These are phyloP conservation scores for Ensete ventricosum DNA, from an alignment of 176 grass and related monocot species.

Conservation along the genomic window DNA sequence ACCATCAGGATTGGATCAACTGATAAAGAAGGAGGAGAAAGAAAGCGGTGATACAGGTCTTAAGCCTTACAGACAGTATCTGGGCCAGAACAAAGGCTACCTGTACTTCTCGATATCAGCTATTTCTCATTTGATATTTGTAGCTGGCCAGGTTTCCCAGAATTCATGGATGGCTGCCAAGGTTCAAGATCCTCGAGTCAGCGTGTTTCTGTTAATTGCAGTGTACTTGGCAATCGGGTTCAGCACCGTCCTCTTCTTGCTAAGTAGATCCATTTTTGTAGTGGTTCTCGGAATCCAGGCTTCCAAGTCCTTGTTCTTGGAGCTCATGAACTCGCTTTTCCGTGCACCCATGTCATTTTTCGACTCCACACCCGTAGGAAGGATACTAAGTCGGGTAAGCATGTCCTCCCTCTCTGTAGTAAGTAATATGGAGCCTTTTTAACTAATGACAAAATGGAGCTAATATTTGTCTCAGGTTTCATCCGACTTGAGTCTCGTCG, in stretches of 20 bases:
- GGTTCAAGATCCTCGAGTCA: constrained; percentile 59
- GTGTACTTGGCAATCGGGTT: constrained; percentile 74
- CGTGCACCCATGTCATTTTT: constrained; percentile 86
- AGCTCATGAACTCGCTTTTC: constrained; percentile 63
- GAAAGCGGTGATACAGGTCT: constrained; percentile 76
- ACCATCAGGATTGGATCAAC: constrained; percentile 39
- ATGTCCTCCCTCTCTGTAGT: constrained; percentile 7
- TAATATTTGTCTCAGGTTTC: constrained; percentile 53
- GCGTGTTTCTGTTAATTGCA: constrained; percentile 51
- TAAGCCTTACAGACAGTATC: constrained; percentile 68
- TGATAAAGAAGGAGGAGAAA: constrained; percentile 83
- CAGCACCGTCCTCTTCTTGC: constrained; percentile 48
- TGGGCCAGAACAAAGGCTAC: constrained; percentile 70
- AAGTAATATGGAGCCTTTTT: neutral
- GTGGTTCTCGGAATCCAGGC: constrained; percentile 58
- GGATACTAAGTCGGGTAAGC: constrained; percentile 84
- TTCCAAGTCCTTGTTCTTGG: constrained; percentile 85
- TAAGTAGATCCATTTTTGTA: constrained; percentile 43
- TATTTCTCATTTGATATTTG: constrained; percentile 50
- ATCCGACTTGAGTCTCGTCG: constrained; percentile 71
- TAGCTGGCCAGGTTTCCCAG: constrained; percentile 81
- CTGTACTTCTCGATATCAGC: constrained; percentile 38
- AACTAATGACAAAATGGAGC: neutral
- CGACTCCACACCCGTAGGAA: constrained; percentile 87
- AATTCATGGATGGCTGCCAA: constrained; percentile 95